These are phyloP conservation scores for Rhodotorula sp. DNA, from an alignment of 1,284 basidiomycete species.

Conservation along the genomic window DNA sequence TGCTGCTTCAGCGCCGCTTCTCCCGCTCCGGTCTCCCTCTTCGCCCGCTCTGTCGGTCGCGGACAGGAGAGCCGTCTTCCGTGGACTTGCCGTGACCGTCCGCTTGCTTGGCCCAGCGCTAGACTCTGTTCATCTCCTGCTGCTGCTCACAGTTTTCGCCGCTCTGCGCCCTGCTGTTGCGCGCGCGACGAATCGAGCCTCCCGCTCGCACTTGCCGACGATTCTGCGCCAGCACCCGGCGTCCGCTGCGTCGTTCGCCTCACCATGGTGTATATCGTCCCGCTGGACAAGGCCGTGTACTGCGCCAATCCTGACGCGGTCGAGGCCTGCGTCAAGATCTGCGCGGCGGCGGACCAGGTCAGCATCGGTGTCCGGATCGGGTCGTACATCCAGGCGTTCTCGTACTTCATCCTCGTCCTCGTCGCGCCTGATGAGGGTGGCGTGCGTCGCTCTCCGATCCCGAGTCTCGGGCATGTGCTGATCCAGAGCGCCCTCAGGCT, in stretches of 20 bases:
- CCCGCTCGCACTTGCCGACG: background rate
- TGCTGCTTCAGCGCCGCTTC: no score
- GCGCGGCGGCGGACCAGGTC: conserved; percentile 24
- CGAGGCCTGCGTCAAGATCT: conserved; percentile 24
- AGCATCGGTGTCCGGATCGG: conserved; percentile 27
- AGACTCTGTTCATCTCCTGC: background rate
- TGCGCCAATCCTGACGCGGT: conserved; percentile 31
- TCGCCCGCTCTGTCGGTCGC: background rate
- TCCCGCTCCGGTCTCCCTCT: background rate
- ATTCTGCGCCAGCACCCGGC: background rate
- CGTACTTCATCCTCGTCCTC: conserved; percentile 33
- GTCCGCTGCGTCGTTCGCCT: background rate
- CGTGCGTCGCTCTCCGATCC: background rate
- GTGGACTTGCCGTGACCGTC: background rate
- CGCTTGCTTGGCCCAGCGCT: background rate
- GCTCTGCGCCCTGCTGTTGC: background rate
- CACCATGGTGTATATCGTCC: conserved; percentile 12
- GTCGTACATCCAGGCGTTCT: conserved; percentile 26
- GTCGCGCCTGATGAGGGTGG: conserved; percentile 38
- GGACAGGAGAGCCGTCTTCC: background rate
- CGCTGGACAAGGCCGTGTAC: conserved; percentile 27
- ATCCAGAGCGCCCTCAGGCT: background rate
- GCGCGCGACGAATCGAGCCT: background rate
- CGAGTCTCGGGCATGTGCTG: no score
- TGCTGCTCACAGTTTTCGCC: background rate